Evolutionary conservation across 345 rosid genomes (phyloP), one percentile per base, ranked within the genome.

Genomic region (Euphorbia peplus): DNA sequence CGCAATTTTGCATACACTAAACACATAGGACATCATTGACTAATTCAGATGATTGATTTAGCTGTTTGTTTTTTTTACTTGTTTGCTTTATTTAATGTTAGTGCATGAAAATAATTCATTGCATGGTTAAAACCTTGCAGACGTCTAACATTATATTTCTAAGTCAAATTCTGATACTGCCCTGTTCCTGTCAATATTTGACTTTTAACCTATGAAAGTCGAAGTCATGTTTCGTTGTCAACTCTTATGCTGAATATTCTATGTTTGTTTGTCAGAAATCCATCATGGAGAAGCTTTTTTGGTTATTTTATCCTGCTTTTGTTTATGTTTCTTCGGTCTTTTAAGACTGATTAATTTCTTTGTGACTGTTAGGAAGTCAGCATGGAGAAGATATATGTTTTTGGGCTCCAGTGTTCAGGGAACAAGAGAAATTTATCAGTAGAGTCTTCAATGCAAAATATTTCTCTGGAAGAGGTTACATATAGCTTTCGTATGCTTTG

Each of bases 401-500:
- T 68, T 71, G 66, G 71, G 63, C 83, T 95, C 71, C 73, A 83
- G 68, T 78, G 71, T 71, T 71, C 71, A 10, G 85, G 63, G 64
- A 89, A 88, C 46, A 84, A 62, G 77, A 59, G 76, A 46, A 41
- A 64, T 52, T 81, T 86, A 21, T 84, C 89, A 35, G 54, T 86
- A 26, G 91, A 83, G 42, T 69, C 93, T 67, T 74, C 83, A 70
- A 51, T 77, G 50, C 88, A 78, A 76, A 80, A 55, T 73, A 81
- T 91, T 81, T 67, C 85, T 42, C 55, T 90, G 68, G 86, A 88
- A 75, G 91, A 83, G 92, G 96, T 92, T 86, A 44, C 42, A 4
- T 37, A 30, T 35, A 58, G 21, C 22, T 32, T 64, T 39, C 3
- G 6, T 28, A 51, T 56, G 54, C 10, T 18, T 68, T 70, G 28